Evolutionary conservation across 805 yeast genomes (phyloP).

Genomic region (Candida patagonica): DNA sequence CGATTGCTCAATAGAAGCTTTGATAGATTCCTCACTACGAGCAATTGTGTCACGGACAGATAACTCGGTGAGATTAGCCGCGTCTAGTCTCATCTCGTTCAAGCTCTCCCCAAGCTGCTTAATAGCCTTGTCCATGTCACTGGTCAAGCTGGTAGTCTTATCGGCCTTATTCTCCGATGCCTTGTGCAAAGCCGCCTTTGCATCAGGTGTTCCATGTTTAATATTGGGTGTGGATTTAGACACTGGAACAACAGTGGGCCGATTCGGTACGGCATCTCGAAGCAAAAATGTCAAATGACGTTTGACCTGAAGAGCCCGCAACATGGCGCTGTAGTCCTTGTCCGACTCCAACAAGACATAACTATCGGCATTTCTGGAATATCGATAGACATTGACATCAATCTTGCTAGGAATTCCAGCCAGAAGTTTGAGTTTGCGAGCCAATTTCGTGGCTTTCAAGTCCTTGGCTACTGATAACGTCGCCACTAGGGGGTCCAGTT

Average conservation of each 20-base stretch:
- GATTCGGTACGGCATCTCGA: slow-evolving; percentile 28
- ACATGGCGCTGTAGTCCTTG: slow-evolving; percentile 10
- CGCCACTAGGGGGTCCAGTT: not conserved
- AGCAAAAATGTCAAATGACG: slow-evolving; percentile 8
- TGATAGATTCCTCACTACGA: no score
- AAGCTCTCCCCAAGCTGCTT: no score
- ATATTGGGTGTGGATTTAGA: not conserved
- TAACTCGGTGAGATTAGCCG: no score
- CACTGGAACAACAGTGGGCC: slow-evolving; percentile 12
- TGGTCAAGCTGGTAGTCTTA: not conserved
- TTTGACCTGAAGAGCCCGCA: slow-evolving; percentile 14
- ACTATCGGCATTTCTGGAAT: slow-evolving; percentile 11
- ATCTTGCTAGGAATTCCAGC: not conserved
- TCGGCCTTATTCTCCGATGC: not conserved
- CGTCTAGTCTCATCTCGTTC: no score
- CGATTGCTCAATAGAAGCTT: no score
- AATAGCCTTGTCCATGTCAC: slow-evolving; percentile 1
- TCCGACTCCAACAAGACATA: slow-evolving; percentile 8
- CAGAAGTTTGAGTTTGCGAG: slow-evolving; percentile 2
- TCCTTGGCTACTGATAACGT: not conserved
- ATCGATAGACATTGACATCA: slow-evolving; percentile 8
- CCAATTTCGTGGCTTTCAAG: not conserved
- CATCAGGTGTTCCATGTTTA: not conserved
- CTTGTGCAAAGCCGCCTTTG: not conserved
- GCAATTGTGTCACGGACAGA: no score